Base-by-base conservation (phyloP, 495 filamentous ascomycete genomes). In the Chaetomium tenue region DNA sequence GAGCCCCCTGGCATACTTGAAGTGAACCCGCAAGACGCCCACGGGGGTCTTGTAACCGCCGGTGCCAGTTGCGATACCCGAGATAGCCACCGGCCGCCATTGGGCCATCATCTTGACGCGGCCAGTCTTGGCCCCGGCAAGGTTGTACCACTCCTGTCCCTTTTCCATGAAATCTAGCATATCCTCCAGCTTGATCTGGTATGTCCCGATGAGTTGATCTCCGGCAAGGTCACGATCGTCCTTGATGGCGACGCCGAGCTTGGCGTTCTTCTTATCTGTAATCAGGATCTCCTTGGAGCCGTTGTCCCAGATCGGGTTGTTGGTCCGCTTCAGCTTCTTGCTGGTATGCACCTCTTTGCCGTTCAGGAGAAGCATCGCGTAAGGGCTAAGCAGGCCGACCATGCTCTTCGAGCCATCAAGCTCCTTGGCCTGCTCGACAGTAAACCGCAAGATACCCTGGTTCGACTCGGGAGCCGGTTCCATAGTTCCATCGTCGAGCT, bases 121-220 rank as follows among this genome's bases (percentile, higher is more conserved):
- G 22, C 95, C 94, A 22, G 85, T 87, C 75, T 92, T 92, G 47
- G 83, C 87, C 3, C 89, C 90, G 63, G 88, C 82, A 28, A 99
- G 84, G 60, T 92, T 89, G 80, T 93, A 98, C 94, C 94, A 99
- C 66, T 97, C 91, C 65, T 94, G 89, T 28, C 94, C 94, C 76
- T 95, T 95, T 59, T 86, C 86, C 87, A 91, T 93, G 76, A 92
- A 81, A 62, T 93, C 89, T 18, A 97, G 76, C 87, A 99, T 89
- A 67, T 97, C 92, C 60, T 96, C 88, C 33, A 98, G 79, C 79
- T 91, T 93, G 74, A 99, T 94, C 71, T 97, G 92, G 73, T 96
- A 96, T 20, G 86, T 90, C 54, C 95, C 94, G 33, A 99, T 72
- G 40, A 93, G 82, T 39, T 90, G 91, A 72, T 99, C 92, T n/a